A percentile compares a stretch with the other conserved stretches of the same genome.
These are phyloP conservation scores for Mrakia frigida DNA, from an alignment of 768 basidiomycete species.

Conservation along the genomic window DNA sequence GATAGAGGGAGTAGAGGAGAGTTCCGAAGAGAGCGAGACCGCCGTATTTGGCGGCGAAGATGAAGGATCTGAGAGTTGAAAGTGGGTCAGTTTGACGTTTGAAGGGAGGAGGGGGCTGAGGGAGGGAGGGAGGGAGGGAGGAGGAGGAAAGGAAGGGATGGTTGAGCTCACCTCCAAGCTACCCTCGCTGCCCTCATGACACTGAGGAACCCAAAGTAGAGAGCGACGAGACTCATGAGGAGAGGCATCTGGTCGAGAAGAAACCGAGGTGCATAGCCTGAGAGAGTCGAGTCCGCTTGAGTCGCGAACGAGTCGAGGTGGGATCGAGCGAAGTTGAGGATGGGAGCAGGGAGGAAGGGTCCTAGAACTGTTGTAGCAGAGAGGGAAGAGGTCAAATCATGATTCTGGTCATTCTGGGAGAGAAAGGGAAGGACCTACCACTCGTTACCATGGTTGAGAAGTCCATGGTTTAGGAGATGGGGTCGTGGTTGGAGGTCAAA, in stretches of 20 bases:
- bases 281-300: constrained; percentile 29
- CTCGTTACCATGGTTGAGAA: background rate
- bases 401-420: background rate
- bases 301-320: constrained; percentile 26
- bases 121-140: background rate
- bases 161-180: constrained; percentile 18
- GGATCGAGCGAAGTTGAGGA: background rate
- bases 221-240: constrained; percentile 12
- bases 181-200: background rate
- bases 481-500: too few species aligned
- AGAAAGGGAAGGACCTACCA: background rate
- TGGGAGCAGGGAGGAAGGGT: background rate
- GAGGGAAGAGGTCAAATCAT: background rate
- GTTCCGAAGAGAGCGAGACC: constrained; percentile 11
- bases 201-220: constrained; percentile 22
- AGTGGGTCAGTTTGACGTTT: background rate
- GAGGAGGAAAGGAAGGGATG: too few species aligned
- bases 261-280: constrained; percentile 34
- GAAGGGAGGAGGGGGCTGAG: background rate
- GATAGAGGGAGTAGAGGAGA: constrained; percentile 7
- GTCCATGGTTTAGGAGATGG: background rate
- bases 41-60: constrained; percentile 9
- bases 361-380: background rate
- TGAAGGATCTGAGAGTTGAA: background rate
- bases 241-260: constrained; percentile 28